Evolutionary conservation across 1,139 yeast species (phyloP), one percentile per base, ranked within the genome.

Genomic region (Magnusiomyces ingens): DNA sequence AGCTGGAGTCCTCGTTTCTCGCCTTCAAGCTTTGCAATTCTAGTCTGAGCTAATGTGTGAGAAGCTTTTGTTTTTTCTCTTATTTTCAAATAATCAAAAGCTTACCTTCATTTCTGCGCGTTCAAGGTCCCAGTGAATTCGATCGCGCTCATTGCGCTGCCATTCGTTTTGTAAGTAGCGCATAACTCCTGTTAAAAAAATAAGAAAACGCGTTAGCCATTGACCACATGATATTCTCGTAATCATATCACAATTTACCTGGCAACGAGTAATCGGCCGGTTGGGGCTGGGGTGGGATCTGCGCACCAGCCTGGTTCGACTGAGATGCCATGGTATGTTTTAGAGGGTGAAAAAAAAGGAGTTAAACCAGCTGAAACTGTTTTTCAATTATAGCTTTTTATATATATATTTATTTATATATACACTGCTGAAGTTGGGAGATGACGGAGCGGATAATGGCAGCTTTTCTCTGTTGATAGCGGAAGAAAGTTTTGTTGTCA

Each of bases 131-230:
- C 83, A 80, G 49, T 76, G 76, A 50, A 80, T 76, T 49, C 82
- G 69, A 57, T 78, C 80, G 51, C 80, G 74, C 62, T 80, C 84
- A 62, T 76, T 77, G 49, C 74, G 73, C 55, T 80, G 79, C 74
- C 80, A 79, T 61, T 80, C 84, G 42, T 75, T 71, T 62, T 80
- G 84, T 59, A 80, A 69, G 59, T 77, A 80, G 59, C 78, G 76
- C 77, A 80, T 79, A 15, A 80, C 81, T 48, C 82, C 82, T 44
- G 13, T 8, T 44, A 73, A 69, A 22, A 67, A 15, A 35, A 13
- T 18, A 19, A 12, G 37, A 18, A 15, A 52, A 40, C 32, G 18
- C 11, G 18, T 21, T 37, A 15, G 32, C 8, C 8, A 8, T 26
- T 26, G 8, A 26, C 18, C 10, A 15, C 46, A 15, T 15, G 44